Percentiles rank a stretch among this genome's conserved stretches.
These are phyloP conservation scores for Botrytis pseudocinerea DNA, from an alignment of 2,329 filamentous ascomycete genomes.

Conservation along the genomic window DNA sequence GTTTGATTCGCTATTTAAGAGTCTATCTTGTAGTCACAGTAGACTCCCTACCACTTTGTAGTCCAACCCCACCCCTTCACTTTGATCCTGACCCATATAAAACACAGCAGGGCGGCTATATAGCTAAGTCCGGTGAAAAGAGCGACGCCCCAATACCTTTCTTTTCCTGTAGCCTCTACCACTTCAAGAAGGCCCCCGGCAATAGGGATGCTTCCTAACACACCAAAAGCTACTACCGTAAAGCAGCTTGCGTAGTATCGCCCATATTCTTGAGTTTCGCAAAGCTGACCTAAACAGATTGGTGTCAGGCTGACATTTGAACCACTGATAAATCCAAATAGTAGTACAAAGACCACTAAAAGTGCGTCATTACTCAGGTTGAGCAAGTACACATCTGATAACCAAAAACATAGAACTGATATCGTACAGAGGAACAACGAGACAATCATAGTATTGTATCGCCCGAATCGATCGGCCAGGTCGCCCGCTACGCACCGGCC, in stretches of 20 bases:
- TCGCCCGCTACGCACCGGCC: constrained; percentile 78
- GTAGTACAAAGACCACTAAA: constrained; percentile 68
- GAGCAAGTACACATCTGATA: constrained; percentile 51
- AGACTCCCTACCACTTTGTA: constrained; percentile 6
- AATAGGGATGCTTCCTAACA: constrained; percentile 69
- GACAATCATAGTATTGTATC: constrained; percentile 79
- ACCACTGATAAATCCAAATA: constrained; percentile 82
- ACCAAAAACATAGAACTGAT: constrained; percentile 70
- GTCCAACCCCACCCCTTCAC: constrained; percentile 12
- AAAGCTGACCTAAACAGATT: constrained; percentile 80
- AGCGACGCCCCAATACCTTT: constrained; percentile 28
- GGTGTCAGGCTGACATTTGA: constrained; percentile 80
- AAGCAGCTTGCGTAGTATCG: constrained; percentile 85
- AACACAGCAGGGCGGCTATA: constrained; percentile 27
- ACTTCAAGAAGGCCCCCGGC: constrained; percentile 60
- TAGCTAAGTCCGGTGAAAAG: constrained; percentile 29
- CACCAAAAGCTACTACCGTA: constrained; percentile 77
- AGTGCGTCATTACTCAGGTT: background rate
- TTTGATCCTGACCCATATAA: constrained; percentile 1
- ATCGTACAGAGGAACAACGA: constrained; percentile 52
- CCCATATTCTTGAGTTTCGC: constrained; percentile 78
- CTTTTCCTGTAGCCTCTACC: constrained; percentile 29
- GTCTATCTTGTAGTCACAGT: no score
- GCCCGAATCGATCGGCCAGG: constrained; percentile 75
- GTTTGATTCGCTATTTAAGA: no score